Base-by-base conservation (phyloP, 2,329 filamentous ascomycete species). In the Colletotrichum sp. region DNA sequence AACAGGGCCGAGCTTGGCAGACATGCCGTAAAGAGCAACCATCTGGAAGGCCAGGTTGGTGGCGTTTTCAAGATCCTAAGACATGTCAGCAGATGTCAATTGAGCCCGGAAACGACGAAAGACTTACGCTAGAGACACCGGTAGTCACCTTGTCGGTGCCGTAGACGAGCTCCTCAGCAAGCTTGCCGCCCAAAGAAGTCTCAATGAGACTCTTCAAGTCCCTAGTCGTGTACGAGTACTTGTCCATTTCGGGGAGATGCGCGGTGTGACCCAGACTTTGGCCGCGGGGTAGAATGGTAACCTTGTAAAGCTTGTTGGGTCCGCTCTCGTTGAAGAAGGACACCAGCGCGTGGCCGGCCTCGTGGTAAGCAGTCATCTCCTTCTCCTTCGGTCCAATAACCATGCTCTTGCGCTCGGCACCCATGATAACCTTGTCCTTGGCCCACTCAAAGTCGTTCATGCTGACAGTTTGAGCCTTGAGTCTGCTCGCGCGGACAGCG, bases 371-470 rank as follows among this genome's bases (percentile, higher is more conserved):
- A n/a, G 96, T 98, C 89, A 96, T 93, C 80, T 97, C 91, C 88
- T 98, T 99, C 87, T 99, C 97, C 87, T 98, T 96, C 78, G 96
- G 92, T 59, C 94, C 95, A 72, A 99, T 96, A 72, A 98, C 91
- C 86, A 96, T 95, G 79, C 94, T 98, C 84, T 93, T 95, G 82
- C 94, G 93, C 87, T 99, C 97, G 4, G 96, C 95, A 49, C 97
- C 97, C 95, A 99, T 98, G 84, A 98, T 94, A 70, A 99, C 95
- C 87, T 97, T 97, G 88, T 99, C 97, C 86, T 98, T 99, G 73
- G 97, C 97, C 96, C 96, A 99, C 80, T 98, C 96, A 78, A 99
- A 93, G 82, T 99, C 96, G 39, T 90, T 86, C 84, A 95, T 94
- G 15, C 91, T 90, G 69, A 99, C 95, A 62, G 93, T 90, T 75